Conservation (phyloP, 768 basidiomycete genomes). For the Coprinopsis strossmayeri region DNA sequence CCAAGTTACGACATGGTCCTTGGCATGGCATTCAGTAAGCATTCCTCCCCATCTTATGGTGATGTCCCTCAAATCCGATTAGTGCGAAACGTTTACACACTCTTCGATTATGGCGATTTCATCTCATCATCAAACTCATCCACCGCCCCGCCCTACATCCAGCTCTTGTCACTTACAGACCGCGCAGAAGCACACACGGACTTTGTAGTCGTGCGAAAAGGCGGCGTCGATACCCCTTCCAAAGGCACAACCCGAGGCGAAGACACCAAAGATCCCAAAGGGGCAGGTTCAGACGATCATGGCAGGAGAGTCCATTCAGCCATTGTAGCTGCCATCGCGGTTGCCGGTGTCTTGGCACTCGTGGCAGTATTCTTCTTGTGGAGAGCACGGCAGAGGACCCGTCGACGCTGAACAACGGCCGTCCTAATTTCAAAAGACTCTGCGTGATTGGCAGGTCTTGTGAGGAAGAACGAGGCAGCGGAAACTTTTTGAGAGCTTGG, state of each 20-base stretch:
- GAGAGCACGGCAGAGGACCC: background rate
- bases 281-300: background rate
- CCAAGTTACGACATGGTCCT: slow-evolving; percentile 58
- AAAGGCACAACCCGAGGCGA: slow-evolving; percentile 9
- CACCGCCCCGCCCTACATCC: slow-evolving; percentile 47
- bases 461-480: too few species aligned
- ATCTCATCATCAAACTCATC: slow-evolving; percentile 25
- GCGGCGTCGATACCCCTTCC: slow-evolving; percentile 23
- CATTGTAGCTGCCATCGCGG: slow-evolving; percentile 5
- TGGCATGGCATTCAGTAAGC: slow-evolving; percentile 69
- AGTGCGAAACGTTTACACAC: slow-evolving; percentile 63
- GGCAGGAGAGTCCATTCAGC: background rate
- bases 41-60: too few species aligned
- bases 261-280: background rate
- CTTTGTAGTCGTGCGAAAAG: slow-evolving; percentile 29
- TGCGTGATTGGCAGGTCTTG: too few species aligned
- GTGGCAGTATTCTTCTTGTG: background rate
- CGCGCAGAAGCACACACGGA: slow-evolving; percentile 31
- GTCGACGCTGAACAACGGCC: background rate
- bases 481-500: too few species aligned
- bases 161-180: slow-evolving; percentile 54
- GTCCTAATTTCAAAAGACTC: too few species aligned
- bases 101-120: slow-evolving; percentile 63
- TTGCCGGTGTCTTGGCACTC: slow-evolving; percentile 3
- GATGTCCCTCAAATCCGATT: too few species aligned